Evolutionary conservation across 345 rosid genomes (phyloP).

Genomic region (Syzygium oleosum): DNA sequence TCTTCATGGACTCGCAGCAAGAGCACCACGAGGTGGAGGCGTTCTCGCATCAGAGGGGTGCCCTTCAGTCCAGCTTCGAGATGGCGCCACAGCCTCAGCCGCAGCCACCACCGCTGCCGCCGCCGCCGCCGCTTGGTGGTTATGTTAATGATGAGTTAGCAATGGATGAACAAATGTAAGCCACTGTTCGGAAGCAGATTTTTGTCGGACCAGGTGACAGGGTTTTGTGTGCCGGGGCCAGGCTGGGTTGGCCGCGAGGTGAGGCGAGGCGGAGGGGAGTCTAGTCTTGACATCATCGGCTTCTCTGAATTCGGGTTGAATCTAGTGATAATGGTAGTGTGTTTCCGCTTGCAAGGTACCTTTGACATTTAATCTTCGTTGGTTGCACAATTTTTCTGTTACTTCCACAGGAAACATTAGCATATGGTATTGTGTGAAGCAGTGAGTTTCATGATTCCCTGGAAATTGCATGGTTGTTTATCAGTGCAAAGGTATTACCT

Average conservation of each 20-base stretch:
- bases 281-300: not conserved
- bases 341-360: not conserved
- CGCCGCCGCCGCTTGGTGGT: not conserved
- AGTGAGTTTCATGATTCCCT: not conserved
- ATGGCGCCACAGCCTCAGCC: not conserved
- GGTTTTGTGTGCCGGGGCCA: not conserved
- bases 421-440: not conserved
- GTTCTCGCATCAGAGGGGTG: slow-evolving; percentile 46
- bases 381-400: not conserved
- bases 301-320: not conserved
- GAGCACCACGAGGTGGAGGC: slow-evolving; percentile 3
- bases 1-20: slow-evolving; percentile 18
- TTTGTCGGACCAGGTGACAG: not conserved
- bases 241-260: not conserved
- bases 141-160: not conserved
- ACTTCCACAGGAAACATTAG: not conserved
- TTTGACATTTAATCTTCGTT: not conserved
- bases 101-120: not conserved
- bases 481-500: not conserved
- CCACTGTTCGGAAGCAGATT: not conserved
- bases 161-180: not conserved
- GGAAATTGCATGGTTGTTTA: not conserved
- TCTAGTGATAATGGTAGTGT: not conserved
- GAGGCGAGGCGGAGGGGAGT: not conserved
- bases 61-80: slow-evolving; percentile 81